These are phyloP conservation scores for Melanogaster broomeanus DNA, from an alignment of 768 basidiomycete genomes.

Conservation along the genomic window DNA sequence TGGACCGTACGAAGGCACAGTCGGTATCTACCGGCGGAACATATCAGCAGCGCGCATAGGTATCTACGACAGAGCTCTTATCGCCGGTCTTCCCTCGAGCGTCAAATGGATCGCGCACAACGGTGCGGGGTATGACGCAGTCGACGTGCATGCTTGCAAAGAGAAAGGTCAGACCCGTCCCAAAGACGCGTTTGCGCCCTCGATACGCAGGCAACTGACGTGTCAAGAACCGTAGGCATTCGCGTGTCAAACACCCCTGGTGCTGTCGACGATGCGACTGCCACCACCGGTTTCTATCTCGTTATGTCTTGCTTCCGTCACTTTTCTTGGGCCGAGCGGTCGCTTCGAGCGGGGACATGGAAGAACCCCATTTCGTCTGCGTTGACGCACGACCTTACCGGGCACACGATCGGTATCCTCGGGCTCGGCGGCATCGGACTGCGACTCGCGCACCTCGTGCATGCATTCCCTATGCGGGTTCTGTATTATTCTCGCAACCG, in stretches of 20 bases:
- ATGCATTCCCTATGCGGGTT: constrained; percentile 85
- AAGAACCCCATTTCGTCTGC: constrained; percentile 31
- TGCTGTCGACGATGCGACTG: constrained; percentile 84
- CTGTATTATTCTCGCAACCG: constrained; percentile 72
- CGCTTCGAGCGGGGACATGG: constrained; percentile 11
- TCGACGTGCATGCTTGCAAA: constrained; percentile 75
- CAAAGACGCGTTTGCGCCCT: background rate
- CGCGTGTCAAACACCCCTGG: constrained; percentile 80
- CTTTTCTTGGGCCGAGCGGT: constrained; percentile 59
- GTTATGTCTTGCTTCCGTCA: constrained; percentile 72
- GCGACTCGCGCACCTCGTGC: constrained; percentile 64
- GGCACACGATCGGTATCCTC: constrained; percentile 64
- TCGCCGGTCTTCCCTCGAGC: constrained; percentile 59
- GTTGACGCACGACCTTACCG: constrained; percentile 60
- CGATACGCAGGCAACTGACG: background rate
- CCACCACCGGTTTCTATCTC: constrained; percentile 79
- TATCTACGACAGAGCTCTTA: constrained; percentile 49
- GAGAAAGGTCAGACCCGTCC: constrained; percentile 50
- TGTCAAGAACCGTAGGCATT: constrained; percentile 51
- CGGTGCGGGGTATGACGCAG: constrained; percentile 85
- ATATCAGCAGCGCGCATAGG: constrained; percentile 45
- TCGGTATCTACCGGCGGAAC: constrained; percentile 55
- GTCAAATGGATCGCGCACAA: constrained; percentile 88
- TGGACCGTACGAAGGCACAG: constrained; percentile 49
- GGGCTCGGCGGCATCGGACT: constrained; percentile 73